Evolutionary conservation across 352 stramenopile genomes (phyloP).

Genomic region (Phytophthora meadii): DNA sequence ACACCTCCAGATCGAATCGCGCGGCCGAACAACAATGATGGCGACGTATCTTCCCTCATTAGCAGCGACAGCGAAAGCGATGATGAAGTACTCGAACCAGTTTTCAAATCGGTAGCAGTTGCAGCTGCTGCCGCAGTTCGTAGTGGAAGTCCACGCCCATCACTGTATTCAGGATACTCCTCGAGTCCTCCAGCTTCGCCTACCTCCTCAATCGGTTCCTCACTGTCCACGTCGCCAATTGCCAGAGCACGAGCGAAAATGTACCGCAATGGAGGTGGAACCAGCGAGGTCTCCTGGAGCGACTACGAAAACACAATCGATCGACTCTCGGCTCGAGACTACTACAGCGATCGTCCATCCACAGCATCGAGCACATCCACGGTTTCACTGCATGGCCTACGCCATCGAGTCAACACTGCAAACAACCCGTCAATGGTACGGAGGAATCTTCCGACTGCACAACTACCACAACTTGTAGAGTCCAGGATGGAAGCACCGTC

Average conservation of each 20-base stretch:
- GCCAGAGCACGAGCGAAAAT: constrained; percentile 20
- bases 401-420: constrained; percentile 14
- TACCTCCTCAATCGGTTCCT: constrained; percentile 51
- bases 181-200: constrained; percentile 57
- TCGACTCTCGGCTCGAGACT: constrained; percentile 26
- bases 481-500: constrained; percentile 8
- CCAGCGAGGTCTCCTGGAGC: constrained; percentile 42
- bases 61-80: constrained; percentile 83
- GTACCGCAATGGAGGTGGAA: constrained; percentile 44
- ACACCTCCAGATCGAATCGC: constrained; percentile 9
- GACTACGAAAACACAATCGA: constrained; percentile 41
- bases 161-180: constrained; percentile 38
- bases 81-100: constrained; percentile 66
- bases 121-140: constrained; percentile 9
- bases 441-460: constrained; percentile 12
- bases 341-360: constrained; percentile 38
- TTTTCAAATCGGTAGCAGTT: constrained; percentile 52
- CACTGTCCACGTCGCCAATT: constrained; percentile 50
- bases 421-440: constrained; percentile 17
- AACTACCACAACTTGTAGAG: constrained; percentile 10
- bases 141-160: constrained; percentile 19
- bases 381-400: constrained; percentile 31
- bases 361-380: constrained; percentile 39
- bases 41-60: constrained; percentile 79
- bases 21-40: constrained; percentile 41